Base-by-base conservation (phyloP, 768 basidiomycete genomes). In the Hygrocybe coccinea region DNA sequence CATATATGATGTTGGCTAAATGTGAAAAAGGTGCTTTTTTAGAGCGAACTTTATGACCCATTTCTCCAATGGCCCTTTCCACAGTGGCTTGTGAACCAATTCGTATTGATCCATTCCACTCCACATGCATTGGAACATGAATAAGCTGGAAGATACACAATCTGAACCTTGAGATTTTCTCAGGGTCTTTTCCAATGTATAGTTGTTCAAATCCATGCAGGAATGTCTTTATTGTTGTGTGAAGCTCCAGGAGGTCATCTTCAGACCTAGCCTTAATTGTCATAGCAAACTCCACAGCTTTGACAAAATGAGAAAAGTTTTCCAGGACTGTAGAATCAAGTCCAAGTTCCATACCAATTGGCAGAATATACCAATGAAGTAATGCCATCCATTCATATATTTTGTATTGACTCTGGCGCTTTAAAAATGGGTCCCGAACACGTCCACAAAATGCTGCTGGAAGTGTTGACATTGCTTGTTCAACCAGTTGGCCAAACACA, bases 351-450 rank as follows among this genome's bases (percentile, higher is more conserved):
- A 69, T 60, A 3, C 63, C 66, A 45, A 73, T 69, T 3, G 70
- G 69, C 15, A 71, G n/a, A 44, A 70, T 59, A 51, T 67, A 71
- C 70, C 72, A 72, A 45, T 74, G 69, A 2, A 68, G 25, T 1
- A 73, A 52, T 22, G 66, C 69, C 68, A 71, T 73, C 67, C 67
- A 72, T 60, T 70, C 68, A 59, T 66, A 73, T 0, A 66, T 62
- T 50, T 72, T 73, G 55, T 71, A 72, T 50, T 71, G 70, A 49
- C 69, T 72, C 25, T 73, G 69, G 11, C 68, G 56, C 49, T 73
- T 73, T 3, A 71, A 60, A 60, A 61, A 45, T 3, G 65, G 61
- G 61, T 72, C 58, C 1, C 66, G 52, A 7, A 71, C 38, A 29
- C 65, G 65, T 7, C 70, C 69, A 64, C 64, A 68, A 49, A 71